phyloP scores from a whole-genome alignment of 352 stramenopile genomes.

The Globisporangium orthogonon region DNA sequence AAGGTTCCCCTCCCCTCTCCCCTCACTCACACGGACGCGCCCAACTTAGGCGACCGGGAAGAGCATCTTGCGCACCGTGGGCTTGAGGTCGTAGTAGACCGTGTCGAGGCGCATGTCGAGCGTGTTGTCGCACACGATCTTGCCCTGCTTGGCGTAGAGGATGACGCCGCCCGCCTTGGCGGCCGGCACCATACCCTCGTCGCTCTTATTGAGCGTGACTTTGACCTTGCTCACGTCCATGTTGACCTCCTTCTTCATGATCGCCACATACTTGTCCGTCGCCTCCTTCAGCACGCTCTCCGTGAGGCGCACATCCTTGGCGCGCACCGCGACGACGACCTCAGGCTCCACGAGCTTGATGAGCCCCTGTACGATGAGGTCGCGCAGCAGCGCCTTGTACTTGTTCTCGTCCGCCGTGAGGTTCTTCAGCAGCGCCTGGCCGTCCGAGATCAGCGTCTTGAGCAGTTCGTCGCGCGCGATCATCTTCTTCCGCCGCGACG shows the following conservation, averaged over 20 bases:
- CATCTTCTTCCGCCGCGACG: conserved; percentile 97
- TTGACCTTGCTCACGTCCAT: conserved; percentile 88
- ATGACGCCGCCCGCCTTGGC: conserved; percentile 78
- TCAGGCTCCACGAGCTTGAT: conserved; percentile 98
- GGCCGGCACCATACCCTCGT: conserved; percentile 79
- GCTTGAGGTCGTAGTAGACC: conserved; percentile 83
- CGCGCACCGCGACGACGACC: conserved; percentile 89
- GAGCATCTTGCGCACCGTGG: conserved; percentile 68
- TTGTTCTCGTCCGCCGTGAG: conserved; percentile 70
- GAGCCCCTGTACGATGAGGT: conserved; percentile 96
- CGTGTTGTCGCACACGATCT: conserved; percentile 98
- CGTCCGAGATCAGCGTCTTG: conserved; percentile 71
- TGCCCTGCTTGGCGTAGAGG: conserved; percentile 88
- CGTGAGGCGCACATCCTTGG: conserved; percentile 87
- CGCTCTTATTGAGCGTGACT: conserved; percentile 87
- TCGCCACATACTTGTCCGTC: conserved; percentile 73
- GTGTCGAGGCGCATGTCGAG: conserved; percentile 87
- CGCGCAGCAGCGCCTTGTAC: conserved; percentile 93
- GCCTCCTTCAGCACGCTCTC: conserved; percentile 87
- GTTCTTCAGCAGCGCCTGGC: conserved; percentile 43
- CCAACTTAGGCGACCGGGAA: conserved; percentile 48
- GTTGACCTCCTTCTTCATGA: conserved; percentile 88
- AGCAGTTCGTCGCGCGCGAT: conserved; percentile 88
- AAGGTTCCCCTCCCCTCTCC: too few species aligned
- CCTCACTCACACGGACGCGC: too few species aligned